Base-by-base conservation (phyloP, 768 basidiomycete species). In the Flagelloscypha sp. region DNA sequence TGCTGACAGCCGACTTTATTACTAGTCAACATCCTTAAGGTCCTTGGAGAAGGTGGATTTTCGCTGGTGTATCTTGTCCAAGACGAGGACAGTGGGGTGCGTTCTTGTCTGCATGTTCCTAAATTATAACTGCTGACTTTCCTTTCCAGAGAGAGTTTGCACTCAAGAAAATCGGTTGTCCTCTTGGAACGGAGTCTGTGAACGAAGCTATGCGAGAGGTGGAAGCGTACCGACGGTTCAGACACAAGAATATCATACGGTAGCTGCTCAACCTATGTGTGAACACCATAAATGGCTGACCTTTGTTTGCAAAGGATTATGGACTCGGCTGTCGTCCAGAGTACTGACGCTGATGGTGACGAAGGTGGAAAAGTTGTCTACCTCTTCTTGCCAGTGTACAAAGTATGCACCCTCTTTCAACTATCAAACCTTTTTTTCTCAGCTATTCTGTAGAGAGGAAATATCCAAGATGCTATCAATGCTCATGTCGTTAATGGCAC, bases 41-140 rank as follows among this genome's bases (percentile, higher is more conserved):
- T 98, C 8, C 75, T 99, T 7, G 95, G 95, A 19, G 95, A 98
- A 61, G 94, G 95, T 10, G 94, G 88, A 6, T 93, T 92, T 66
- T 87, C 84, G 20, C 93, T 89, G 49, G 88, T 92, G 6, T 88
- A 90, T 55, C 68, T 86, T 21, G 86, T 81, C 3, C 84, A 87
- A 55, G 87, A 90, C 56, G 85, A 88, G 48, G 68, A 74, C 41
- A 88, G 85, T 48, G 84, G 84, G 33, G 86, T 87, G 52, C 48
- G 80, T 63, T 24, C 16, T 41, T 11, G 24, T 7, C 5, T 23
- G 10, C 18, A 12, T 33, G n/a, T 16, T 17, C 22, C 24, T 38
- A 24, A 34, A 27, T 13, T 12, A 21, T 13, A 13, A 13, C 27
- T 36, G 23, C 31, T 18, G 17, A 35, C 27, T 31, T 38, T 28